These are phyloP conservation scores for Trichoderma guizhouense DNA, from an alignment of 2,329 filamentous ascomycete genomes.

Conservation along the genomic window DNA sequence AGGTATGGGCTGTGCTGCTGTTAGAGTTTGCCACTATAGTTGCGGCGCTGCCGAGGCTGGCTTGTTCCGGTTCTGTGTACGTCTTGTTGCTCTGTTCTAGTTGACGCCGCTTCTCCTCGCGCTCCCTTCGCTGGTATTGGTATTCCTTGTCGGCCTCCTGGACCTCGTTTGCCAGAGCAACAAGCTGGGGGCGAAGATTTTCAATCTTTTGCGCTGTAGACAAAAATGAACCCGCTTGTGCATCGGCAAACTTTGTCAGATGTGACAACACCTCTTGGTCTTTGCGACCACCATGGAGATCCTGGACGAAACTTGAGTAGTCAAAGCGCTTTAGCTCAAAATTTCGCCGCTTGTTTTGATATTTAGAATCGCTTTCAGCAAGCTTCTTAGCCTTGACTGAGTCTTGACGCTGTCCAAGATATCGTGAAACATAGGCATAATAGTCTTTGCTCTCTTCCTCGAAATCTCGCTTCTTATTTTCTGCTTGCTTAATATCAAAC, in stretches of 20 bases:
- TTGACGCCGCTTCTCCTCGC: constrained; percentile 87
- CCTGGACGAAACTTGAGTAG: constrained; percentile 98
- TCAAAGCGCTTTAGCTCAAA: constrained; percentile 98
- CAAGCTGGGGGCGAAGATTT: constrained; percentile 79
- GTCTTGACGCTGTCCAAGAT: constrained; percentile 94
- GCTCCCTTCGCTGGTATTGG: constrained; percentile 88
- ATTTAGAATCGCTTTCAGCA: constrained; percentile 91
- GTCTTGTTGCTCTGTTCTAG: constrained; percentile 82
- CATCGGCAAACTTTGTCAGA: constrained; percentile 88
- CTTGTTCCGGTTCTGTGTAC: constrained; percentile 66
- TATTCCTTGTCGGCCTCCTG: constrained; percentile 93
- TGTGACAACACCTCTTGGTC: constrained; percentile 96
- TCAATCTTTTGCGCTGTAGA: constrained; percentile 84
- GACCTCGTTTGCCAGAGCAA: constrained; percentile 86
- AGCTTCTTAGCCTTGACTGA: constrained; percentile 97
- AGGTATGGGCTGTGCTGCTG: constrained; percentile 47
- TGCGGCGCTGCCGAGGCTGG: constrained; percentile 39
- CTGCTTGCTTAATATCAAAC: constrained; percentile 95
- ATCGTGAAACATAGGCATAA: constrained; percentile 90
- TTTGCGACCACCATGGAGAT: constrained; percentile 97
- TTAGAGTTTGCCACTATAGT: constrained; percentile 37
- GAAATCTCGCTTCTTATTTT: constrained; percentile 94
- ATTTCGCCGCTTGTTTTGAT: constrained; percentile 86
- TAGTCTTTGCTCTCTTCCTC: constrained; percentile 99
- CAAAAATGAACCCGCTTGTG: constrained; percentile 81